phyloP scores from a whole-genome alignment of 2,329 filamentous ascomycete species.

The Epichloe scottii region DNA sequence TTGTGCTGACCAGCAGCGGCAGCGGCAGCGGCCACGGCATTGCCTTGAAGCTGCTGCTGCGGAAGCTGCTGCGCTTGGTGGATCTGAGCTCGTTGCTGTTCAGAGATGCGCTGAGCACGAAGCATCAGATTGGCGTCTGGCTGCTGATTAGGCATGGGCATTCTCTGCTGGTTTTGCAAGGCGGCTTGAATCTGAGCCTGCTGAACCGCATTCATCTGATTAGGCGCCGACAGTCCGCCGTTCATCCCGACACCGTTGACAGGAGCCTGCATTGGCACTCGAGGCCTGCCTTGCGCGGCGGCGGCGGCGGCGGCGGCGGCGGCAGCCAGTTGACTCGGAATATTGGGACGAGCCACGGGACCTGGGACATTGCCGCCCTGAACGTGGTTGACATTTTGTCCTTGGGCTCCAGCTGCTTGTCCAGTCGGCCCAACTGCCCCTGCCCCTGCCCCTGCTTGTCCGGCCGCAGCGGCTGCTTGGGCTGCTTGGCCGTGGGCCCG shows the following conservation, averaged over 20 bases:
- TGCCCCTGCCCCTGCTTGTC: slow-evolving; percentile 21
- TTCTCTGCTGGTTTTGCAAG: slow-evolving; percentile 42
- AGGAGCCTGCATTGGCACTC: slow-evolving; percentile 42
- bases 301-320: slow-evolving; percentile 28
- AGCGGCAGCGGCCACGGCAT: slow-evolving; percentile 20
- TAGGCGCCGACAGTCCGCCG: slow-evolving; percentile 37
- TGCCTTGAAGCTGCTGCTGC: slow-evolving; percentile 19
- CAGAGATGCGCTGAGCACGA: slow-evolving; percentile 54
- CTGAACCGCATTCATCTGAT: slow-evolving; percentile 52
- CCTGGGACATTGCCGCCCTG: slow-evolving; percentile 17
- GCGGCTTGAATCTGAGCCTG: slow-evolving; percentile 55
- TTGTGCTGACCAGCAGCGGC: slow-evolving; percentile 25
- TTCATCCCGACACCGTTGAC: slow-evolving; percentile 39
- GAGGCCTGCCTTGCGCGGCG: slow-evolving; percentile 30
- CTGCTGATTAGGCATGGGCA: slow-evolving; percentile 34
- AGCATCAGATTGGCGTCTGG: slow-evolving; percentile 44
- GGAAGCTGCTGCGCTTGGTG: slow-evolving; percentile 27
- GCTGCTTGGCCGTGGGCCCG: slow-evolving; percentile 32
- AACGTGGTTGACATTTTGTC: slow-evolving; percentile 17
- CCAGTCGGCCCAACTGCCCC: neutral
- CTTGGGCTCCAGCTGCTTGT: slow-evolving; percentile 12
- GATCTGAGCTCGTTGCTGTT: slow-evolving; percentile 46
- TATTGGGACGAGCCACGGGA: slow-evolving; percentile 22
- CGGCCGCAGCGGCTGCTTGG: slow-evolving; percentile 32
- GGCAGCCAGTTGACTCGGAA: slow-evolving; percentile 32